Base-by-base conservation (phyloP, 148 eudicot species). In the Beta vulgaris region DNA sequence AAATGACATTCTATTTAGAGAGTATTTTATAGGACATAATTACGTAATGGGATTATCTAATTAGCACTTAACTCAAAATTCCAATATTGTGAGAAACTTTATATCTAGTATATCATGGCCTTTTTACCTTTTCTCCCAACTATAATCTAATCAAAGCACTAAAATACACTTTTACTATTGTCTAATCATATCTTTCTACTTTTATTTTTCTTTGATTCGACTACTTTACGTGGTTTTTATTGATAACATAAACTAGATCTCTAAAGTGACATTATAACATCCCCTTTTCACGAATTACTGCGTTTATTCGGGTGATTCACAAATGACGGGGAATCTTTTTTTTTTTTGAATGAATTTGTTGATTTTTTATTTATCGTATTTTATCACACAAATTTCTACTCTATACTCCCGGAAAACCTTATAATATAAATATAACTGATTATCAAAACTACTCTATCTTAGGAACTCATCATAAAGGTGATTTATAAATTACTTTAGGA, bases 1-100 rank as follows among this genome's bases (percentile, higher is more conserved):
- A 54, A 54, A 54, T 7, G 59, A 54, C 59, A 34, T 61, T 39
- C 44, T 35, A 64, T 35, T 64, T 64, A 35, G 68, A 64, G 68
- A 64, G 36, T 64, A 18, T 35, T 64, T 2, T 14, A 64, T 2
- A 18, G 7, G 26, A 37, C 43, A 64, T 6, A 14, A 6, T 3
- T 23, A 57, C 2, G 8, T 64, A 64, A 37, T 64, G 44, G 68
- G 39, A 64, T n/a, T 63, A n/a, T n/a, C n/a, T n/a, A n/a, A n/a
- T n/a, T n/a, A 36, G 43, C 68, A 64, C 68, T 35, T 7, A 21
- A 35, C 68, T 44, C 12, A 34, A 62, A 65, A 65, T 39, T 40
- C 69, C 46, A n/a, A 37, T 65, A n/a, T 35, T 7, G 29, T 37
- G 13, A n/a, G 46, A 65, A 31, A 60, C 37, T 60, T 60, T 31